Percentiles rank a stretch among this genome's conserved stretches.
These are phyloP conservation scores for Podospora sp. DNA, from an alignment of 495 filamentous ascomycete genomes.

Conservation along the genomic window DNA sequence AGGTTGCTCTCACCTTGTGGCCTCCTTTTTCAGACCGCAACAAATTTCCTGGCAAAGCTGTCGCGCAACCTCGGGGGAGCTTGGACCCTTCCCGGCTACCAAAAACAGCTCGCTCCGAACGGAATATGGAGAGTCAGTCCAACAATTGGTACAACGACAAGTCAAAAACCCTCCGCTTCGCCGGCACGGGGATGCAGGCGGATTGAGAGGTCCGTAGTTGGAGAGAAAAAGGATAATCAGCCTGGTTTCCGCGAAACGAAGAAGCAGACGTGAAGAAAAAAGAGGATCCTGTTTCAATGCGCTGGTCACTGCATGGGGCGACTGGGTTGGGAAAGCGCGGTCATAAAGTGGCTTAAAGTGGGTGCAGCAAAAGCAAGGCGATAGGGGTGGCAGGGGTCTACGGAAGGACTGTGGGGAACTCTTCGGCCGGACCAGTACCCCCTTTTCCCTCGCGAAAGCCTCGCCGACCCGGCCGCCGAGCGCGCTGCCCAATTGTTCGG, in stretches of 20 bases:
- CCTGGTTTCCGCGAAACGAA: conserved; percentile 7
- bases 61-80: conserved; percentile 10
- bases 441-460: conserved; percentile 9
- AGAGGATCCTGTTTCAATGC: conserved; percentile 20
- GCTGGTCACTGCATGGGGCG: conserved; percentile 16
- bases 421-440: background rate
- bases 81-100: conserved; percentile 6
- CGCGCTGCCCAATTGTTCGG: background rate
- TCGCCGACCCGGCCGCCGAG: background rate
- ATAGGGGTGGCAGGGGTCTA: conserved; percentile 5
- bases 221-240: background rate
- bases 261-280: conserved; percentile 15
- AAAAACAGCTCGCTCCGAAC: background rate
- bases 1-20: conserved; percentile 9
- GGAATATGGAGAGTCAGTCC: background rate
- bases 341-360: conserved; percentile 12
- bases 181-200: conserved; percentile 13
- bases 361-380: conserved; percentile 14
- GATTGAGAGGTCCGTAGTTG: conserved; percentile 7
- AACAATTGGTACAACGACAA: background rate
- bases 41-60: conserved; percentile 16
- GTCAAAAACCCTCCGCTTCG: conserved; percentile 2
- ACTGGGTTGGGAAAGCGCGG: conserved; percentile 20
- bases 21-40: conserved; percentile 15
- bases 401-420: conserved; percentile 3